phyloP scores from a whole-genome alignment of 306 rosid species.

The Inga leiocalycina region DNA sequence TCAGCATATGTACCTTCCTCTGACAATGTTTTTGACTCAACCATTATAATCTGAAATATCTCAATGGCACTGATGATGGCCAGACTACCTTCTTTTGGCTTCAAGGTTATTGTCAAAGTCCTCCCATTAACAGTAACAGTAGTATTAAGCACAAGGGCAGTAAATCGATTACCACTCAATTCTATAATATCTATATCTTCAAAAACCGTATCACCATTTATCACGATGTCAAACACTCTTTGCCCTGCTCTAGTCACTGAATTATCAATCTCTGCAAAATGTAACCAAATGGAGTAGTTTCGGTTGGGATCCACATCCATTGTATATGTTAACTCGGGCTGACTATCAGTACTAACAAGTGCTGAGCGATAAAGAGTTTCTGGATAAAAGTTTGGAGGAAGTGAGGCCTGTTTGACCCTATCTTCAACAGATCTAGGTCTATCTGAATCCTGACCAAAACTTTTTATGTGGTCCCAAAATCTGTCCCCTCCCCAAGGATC shows the following conservation, averaged over 20 bases:
- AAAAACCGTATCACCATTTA: constrained; percentile 61
- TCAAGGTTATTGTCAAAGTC: constrained; percentile 69
- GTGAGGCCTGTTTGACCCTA: constrained; percentile 69
- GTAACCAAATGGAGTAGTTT: constrained; percentile 94
- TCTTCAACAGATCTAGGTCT: constrained; percentile 62
- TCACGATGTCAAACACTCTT: constrained; percentile 76
- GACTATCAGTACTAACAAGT: constrained; percentile 62
- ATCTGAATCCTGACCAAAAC: constrained; percentile 68
- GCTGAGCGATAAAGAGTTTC: constrained; percentile 83
- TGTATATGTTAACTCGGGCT: constrained; percentile 67
- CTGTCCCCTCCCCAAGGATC: constrained; percentile 89
- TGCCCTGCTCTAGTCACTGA: constrained; percentile 59
- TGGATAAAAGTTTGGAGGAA: constrained; percentile 85
- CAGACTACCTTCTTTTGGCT: constrained; percentile 61
- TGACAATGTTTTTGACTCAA: constrained; percentile 69
- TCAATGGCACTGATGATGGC: constrained; percentile 87
- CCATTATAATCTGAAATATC: constrained; percentile 69
- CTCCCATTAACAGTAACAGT: constrained; percentile 82
- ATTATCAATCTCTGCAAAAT: constrained; percentile 85
- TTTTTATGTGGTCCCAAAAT: constrained; percentile 62
- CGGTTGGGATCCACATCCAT: constrained; percentile 86
- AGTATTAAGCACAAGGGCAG: constrained; percentile 85
- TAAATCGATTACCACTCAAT: constrained; percentile 68
- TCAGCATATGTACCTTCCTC: constrained; percentile 70
- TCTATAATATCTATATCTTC: constrained; percentile 67